Conservation (phyloP, 768 basidiomycete species). For the Leccinum fibrillosum region DNA sequence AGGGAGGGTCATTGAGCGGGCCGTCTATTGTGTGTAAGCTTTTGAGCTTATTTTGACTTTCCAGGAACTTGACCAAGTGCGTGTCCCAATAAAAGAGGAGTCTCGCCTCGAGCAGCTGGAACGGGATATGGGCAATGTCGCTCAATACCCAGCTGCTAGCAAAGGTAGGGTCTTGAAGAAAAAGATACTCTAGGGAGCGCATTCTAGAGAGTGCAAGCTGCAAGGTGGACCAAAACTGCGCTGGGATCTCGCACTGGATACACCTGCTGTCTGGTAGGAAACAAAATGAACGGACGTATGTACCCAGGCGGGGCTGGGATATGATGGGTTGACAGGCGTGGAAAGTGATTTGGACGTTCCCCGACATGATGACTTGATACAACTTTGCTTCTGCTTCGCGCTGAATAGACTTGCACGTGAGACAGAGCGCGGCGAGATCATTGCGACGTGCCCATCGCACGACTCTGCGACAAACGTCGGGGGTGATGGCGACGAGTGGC, state of each 20-base stretch:
- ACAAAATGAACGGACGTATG: constrained; percentile 42
- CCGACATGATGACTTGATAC: constrained; percentile 41
- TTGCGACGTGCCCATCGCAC: constrained; percentile 33
- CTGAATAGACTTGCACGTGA: constrained; percentile 46
- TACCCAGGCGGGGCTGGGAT: constrained; percentile 34
- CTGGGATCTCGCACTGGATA: constrained; percentile 18
- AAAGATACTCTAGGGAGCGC: constrained; percentile 42
- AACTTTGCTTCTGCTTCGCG: constrained; percentile 45
- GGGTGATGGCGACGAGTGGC: constrained; percentile 30
- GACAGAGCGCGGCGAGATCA: constrained; percentile 44
- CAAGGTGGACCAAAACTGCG: constrained; percentile 43
- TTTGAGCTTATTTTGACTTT: constrained; percentile 42
- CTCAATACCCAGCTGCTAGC: constrained; percentile 46
- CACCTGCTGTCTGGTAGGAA: constrained; percentile 37
- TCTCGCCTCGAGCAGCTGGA: constrained; percentile 48
- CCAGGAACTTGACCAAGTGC: constrained; percentile 45
- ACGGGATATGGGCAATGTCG: constrained; percentile 35
- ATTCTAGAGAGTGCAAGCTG: constrained; percentile 43
- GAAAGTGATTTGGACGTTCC: constrained; percentile 34
- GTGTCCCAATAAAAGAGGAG: constrained; percentile 50
- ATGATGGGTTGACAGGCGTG: constrained; percentile 39
- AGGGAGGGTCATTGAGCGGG: constrained; percentile 18
- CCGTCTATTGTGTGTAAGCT: constrained; percentile 34
- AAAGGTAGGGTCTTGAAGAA: constrained; percentile 38
- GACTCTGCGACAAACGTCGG: constrained; percentile 43